Conservation (phyloP, 257 asterid species). For the Verbena officinalis region DNA sequence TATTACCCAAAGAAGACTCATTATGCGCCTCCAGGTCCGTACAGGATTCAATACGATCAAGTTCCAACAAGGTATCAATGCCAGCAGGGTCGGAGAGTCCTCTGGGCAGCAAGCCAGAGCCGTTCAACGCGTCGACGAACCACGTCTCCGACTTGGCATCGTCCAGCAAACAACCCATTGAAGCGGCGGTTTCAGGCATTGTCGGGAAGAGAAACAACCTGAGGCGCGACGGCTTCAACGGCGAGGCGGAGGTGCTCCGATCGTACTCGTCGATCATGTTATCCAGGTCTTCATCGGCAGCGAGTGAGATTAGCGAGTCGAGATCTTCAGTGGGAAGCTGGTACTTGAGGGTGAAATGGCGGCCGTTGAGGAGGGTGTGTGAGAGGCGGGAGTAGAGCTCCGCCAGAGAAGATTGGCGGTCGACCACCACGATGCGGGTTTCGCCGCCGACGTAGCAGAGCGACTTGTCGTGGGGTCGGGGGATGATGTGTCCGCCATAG, state of each 20-base stretch:
- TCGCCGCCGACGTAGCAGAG: conserved; percentile 81
- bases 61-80: conserved; percentile 46
- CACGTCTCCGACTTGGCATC: conserved; percentile 78
- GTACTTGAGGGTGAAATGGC: conserved; percentile 60
- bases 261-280: conserved; percentile 85
- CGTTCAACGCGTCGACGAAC: conserved; percentile 75
- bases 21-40: conserved; percentile 37
- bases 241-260: conserved; percentile 45
- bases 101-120: conserved; percentile 58
- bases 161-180: conserved; percentile 66
- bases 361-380: conserved; percentile 58
- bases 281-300: conserved; percentile 73
- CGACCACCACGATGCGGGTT: conserved; percentile 72
- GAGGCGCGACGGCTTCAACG: conserved; percentile 57
- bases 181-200: conserved; percentile 66
- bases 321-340: conserved; percentile 83
- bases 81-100: conserved; percentile 71
- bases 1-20: conserved; percentile 13
- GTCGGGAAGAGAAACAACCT: conserved; percentile 65
- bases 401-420: conserved; percentile 53
- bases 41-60: conserved; percentile 38
- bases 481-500: conserved; percentile 81
- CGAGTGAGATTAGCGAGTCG: conserved; percentile 68
- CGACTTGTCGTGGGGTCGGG: conserved; percentile 78
- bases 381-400: conserved; percentile 70